Base-by-base conservation (phyloP, 2,329 filamentous ascomycete species). In the Exophiala xenobiotica region DNA sequence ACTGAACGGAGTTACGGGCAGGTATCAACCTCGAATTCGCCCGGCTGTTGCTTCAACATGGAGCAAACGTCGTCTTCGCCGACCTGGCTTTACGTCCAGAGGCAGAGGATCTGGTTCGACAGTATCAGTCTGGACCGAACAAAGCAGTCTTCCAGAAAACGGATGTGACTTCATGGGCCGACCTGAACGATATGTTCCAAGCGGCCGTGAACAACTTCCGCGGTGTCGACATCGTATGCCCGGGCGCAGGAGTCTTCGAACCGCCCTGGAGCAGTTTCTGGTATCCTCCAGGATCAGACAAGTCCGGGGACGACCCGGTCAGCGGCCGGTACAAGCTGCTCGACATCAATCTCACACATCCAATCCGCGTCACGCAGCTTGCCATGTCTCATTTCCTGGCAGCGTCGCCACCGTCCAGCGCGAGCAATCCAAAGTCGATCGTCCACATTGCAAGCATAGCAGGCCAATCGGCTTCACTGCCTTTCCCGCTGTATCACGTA, bases 341-440 rank as follows among this genome's bases (percentile, higher is more conserved):
- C 16, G 76, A 78, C 51, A 77, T 79, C 63, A 78, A 78, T 53
- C 51, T 79, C 43, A 75, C 72, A 0, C 77, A 79, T 59, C 77
- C 77, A 0, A 78, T 78, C 57, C 74, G 76, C 37, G 67, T 70
- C 7, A 78, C 75, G 1, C 76, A 78, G 54, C 64, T 79, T 14
- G 75, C 76, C 3, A 73, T 79, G 37, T 67, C 70, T 2, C 70
- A 77, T 58, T 78, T 78, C 61, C 63, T 76, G n/a, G 64, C 56
- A 38, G 62, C 61, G 42, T 62, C 65, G 18, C 38, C 56, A 8
- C 51, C 53, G 27, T 46, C 47, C 9, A 55, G 51, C 9, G 11
- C 46, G 3, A 22, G 46, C 1, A 57, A 61, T 16, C 67, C 66
- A 5, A 75, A 73, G 50, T 67, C 70, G 14, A 70, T 78, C 22